Base-by-base conservation (phyloP, 2,329 filamentous ascomycete species). In the Cladosporium phlei region DNA sequence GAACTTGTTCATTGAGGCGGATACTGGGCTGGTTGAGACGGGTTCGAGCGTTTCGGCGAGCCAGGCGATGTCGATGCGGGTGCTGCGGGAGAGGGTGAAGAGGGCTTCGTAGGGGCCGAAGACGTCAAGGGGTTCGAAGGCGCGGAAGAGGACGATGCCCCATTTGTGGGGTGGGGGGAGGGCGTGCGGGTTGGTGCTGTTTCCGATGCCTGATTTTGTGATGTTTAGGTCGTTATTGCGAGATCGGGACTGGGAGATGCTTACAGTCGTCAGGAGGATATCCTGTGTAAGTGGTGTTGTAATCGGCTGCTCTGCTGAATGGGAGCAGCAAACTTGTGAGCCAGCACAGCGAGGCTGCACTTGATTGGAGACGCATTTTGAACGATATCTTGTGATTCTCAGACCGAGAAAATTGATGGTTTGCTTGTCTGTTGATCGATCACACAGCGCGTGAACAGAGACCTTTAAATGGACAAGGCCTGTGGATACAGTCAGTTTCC, bases 21-120 rank as follows among this genome's bases (percentile, higher is more conserved):
- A 22, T 8, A n/a, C 4, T 19, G 51, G 20, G 5, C 14, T 28
- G 1, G 65, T 68, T 3, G 62, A 56, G 3, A 69, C 60, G 10
- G 67, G 62, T 25, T 60, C 51, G 29, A 68, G 59, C 1, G 59
- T 60, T 2, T 55, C 30, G 20, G 66, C 59, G 25, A 71, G 57
- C 38, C 68, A 55, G 48, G 51, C 57, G 42, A 70, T 60, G 4
- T 52, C 52, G 17, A 69, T 51, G 5, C 57, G 39, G 24, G 55
- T 47, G 3, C 24, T 47, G 28, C 49, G 52, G n/a, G 63, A 59
- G 48, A 68, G 62, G 16, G 61, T 55, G 51, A 63, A 71, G 19
- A 77, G 62, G 52, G 69, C 66, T 50, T 76, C 71, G 11, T 77
- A 59, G 5, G 73, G 74, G 4, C 73, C 74, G 44, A 57, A 59